Evolutionary conservation across 495 filamentous ascomycete species (phyloP), one percentile per base, ranked within the genome.

Genomic region (Aspergillus saccharolyticus): DNA sequence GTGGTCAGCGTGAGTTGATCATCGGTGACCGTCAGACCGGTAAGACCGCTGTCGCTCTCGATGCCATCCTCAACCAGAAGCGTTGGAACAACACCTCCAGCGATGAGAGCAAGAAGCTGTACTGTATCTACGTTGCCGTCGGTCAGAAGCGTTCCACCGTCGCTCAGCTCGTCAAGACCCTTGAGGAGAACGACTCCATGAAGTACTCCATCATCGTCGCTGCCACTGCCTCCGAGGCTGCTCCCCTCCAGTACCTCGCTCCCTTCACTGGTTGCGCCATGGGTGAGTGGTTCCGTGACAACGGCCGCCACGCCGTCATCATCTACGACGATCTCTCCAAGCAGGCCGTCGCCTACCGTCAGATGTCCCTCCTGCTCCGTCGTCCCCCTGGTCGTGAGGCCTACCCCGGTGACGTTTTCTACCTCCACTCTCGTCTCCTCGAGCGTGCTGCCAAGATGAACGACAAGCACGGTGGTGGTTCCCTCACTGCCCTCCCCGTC

Each of bases 1-100:
- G 94, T 91, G 94, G 94, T 69, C 94, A 98, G 82, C 94, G 94
- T 90, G 94, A 98, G 81, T 83, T 98, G 81, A 97, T 98, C 78
- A 98, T 98, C 81, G 94, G 94, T 79, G 94, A 98, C 78, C 95
- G 94, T 89, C 94, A 98, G 80, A 98, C 94, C 65, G 94, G 94
- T 79, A 98, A 98, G 89, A 98, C 94, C 73, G 94, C 94, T 71
- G 94, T 98, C 74, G 94, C 91, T 71, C 90, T 98, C 48, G 94
- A 98, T 69, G 85, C 94, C 73, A 98, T 98, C 60, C 89, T 98
- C 58, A 98, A 98, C 86, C 94, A 98, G 83, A 93, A 89, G 84
- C 85, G 95, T 66, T 97, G 95, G 95, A 98, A 98, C 86, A 81
- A 76, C 76, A 71, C 74, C 74, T 83, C 74, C 39, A 18, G 22